phyloP scores from a whole-genome alignment of 1,284 basidiomycete species.

The Peniophora sp. region DNA sequence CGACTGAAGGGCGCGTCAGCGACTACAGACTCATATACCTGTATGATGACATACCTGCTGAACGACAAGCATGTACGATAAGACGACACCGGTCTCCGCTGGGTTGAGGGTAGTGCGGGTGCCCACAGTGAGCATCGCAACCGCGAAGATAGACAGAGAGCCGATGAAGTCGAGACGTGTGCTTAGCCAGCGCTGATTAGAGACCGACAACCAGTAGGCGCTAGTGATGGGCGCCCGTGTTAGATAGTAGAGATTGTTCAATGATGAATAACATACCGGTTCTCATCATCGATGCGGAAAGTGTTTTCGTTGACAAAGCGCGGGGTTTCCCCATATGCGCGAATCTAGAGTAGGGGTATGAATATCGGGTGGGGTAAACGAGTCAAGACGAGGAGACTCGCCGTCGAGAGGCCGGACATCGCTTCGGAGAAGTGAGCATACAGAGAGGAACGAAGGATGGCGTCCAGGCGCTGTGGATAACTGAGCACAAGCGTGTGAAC shows the following conservation, averaged over 20 bases:
- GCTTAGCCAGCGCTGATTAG: conserved; percentile 86
- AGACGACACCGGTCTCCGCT: conserved; percentile 65
- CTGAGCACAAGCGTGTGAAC: not conserved
- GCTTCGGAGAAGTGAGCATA: conserved; percentile 88
- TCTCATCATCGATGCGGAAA: conserved; percentile 79
- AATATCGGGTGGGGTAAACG: no score
- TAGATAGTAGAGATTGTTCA: conserved; percentile 61
- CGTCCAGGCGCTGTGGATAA: conserved; percentile 43
- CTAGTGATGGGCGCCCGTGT: conserved; percentile 16
- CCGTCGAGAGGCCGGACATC: conserved; percentile 72
- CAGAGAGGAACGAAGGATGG: conserved; percentile 56
- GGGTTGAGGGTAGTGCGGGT: conserved; percentile 72
- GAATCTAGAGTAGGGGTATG: conserved; percentile 48
- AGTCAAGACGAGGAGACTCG: no score
- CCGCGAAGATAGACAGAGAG: conserved; percentile 68
- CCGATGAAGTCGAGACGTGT: conserved; percentile 85
- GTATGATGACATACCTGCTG: conserved; percentile 35
- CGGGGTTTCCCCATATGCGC: conserved; percentile 70
- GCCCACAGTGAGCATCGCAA: conserved; percentile 73
- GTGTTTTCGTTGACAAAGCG: conserved; percentile 75
- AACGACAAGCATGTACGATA: conserved; percentile 75
- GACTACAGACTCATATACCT: conserved; percentile 26
- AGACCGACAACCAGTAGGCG: conserved; percentile 81
- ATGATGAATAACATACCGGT: conserved; percentile 61
- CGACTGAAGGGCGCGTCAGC: conserved; percentile 19